A percentile compares a stretch with the other conserved stretches of the same genome.
Evolutionary conservation across 176 grass and related monocot species (phyloP).

Genomic region (Avena atlantica): DNA sequence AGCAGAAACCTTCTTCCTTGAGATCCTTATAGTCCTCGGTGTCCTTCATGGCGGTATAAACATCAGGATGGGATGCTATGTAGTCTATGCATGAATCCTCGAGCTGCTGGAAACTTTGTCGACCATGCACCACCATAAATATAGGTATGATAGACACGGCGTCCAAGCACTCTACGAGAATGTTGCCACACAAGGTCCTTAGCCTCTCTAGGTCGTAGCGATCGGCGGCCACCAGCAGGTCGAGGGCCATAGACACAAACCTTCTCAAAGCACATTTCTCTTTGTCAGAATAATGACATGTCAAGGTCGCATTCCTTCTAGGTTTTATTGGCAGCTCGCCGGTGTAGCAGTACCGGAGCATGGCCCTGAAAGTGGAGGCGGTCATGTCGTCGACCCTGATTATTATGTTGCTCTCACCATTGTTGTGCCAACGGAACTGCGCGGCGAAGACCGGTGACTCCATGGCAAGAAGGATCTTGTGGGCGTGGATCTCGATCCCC

Average conservation of each 20-base stretch:
- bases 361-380: conserved; percentile 4
- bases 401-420: neutral
- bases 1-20: neutral
- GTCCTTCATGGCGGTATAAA: neutral
- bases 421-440: neutral
- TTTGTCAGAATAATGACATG: neutral
- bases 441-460: neutral
- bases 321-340: neutral
- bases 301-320: neutral
- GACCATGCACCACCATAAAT: neutral
- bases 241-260: neutral
- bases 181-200: neutral
- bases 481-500: neutral
- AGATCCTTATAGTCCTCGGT: neutral
- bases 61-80: neutral
- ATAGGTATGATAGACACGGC: neutral
- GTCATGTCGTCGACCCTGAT: neutral
- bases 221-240: conserved; percentile 1
- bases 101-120: neutral
- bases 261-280: neutral
- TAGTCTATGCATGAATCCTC: neutral
- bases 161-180: neutral
- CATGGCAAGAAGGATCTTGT: neutral
- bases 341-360: neutral
- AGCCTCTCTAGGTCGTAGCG: neutral